phyloP scores from a whole-genome alignment of 2,329 filamentous ascomycete species.

The Fusarium pseudograminearum region DNA sequence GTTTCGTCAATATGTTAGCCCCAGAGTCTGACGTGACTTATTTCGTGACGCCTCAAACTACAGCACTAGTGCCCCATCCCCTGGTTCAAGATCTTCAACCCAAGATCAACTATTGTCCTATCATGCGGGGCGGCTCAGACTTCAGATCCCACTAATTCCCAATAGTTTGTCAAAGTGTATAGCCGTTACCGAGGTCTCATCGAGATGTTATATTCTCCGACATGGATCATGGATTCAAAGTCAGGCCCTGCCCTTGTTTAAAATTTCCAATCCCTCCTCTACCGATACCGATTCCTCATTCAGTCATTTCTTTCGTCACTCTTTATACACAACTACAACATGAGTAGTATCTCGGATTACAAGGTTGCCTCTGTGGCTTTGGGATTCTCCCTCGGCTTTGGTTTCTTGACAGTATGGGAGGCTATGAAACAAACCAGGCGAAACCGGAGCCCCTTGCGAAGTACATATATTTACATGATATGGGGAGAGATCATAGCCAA shows the following conservation, averaged over 20 bases:
- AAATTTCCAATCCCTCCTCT: not conserved
- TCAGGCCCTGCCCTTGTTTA: not conserved
- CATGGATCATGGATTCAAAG: not conserved
- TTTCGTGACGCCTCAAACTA: not conserved
- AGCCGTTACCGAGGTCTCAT: not conserved
- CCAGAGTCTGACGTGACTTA: not conserved
- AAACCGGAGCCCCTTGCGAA: conserved; percentile 51
- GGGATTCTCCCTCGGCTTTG: conserved; percentile 57
- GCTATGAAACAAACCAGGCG: conserved; percentile 57
- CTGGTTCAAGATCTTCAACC: not conserved
- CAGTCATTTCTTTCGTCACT: not conserved
- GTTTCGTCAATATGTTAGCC: not conserved
- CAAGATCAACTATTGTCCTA: not conserved
- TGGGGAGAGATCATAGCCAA: conserved; percentile 60
- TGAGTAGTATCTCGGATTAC: conserved; percentile 1
- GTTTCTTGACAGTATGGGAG: conserved; percentile 55
- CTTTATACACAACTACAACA: not conserved
- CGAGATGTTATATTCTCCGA: not conserved
- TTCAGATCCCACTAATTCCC: not conserved
- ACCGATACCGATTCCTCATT: not conserved
- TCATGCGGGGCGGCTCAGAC: not conserved
- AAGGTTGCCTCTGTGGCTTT: conserved; percentile 50
- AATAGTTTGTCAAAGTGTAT: not conserved
- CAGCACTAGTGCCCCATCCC: not conserved
- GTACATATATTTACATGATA: conserved; percentile 59